Base-by-base conservation (phyloP, 2,329 filamentous ascomycete species). In the Zarea fungicola region DNA sequence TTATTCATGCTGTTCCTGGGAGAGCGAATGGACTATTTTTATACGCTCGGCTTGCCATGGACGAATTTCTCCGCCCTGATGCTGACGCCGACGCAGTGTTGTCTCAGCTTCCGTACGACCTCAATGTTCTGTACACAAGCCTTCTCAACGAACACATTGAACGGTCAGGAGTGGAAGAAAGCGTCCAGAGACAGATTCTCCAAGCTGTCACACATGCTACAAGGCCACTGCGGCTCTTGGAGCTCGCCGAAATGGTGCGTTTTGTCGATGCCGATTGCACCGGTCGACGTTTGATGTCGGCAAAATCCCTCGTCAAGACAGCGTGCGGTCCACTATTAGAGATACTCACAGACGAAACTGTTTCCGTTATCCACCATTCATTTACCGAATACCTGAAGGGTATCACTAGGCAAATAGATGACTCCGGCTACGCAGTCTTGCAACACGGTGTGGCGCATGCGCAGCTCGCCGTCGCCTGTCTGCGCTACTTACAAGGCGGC, bases 321-420 rank as follows among this genome's bases (percentile, higher is more conserved):
- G 63, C 65, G 4, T 74, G 69, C 50, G 72, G 72, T 0, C 67
- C 71, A 4, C 58, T 77, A 5, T 52, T 76, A 1, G 70, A 76
- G 49, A 64, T 75, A 23, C 59, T 70, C 1, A 63, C 68, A 8
- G 70, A 76, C 46, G 72, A 74, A 41, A 71, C 68, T 0, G 59
- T 75, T 18, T 64, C 60, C 19, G 64, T 76, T 13, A 63, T 76
- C 3, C 73, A 77, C 47, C 73, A 76, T 47, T 75, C 71, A 1
- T 66, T 76, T 29, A 75, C 73, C 1, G 73, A 76, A 49, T 76
- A 69, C 56, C 62, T 75, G 10, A 55, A 57, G 29, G 60, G 58
- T 4, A 42, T 39, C 2, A 61, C 55, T 2, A 50, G 58, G 18
- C 26, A 31, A 0, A 39, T 34, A 2, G 43, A 47, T n/a, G 34